Evolutionary conservation across 2,329 filamentous ascomycete species (phyloP), one percentile per base, ranked within the genome.

Genomic region (Xylaria sp.): DNA sequence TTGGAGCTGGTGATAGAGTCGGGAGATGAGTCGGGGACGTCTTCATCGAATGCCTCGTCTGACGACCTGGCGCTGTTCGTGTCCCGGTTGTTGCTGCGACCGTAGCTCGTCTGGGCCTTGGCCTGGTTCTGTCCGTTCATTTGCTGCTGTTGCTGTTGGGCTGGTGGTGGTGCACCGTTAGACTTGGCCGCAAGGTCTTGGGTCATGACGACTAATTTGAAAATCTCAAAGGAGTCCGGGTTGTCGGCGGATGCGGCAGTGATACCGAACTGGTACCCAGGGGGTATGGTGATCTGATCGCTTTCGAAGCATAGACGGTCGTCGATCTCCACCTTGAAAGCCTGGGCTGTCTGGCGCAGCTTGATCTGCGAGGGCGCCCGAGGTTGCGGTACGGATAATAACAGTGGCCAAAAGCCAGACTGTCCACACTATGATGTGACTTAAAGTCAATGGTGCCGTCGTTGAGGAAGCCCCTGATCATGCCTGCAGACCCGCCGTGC

Each of bases 161-260:
- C 70, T 43, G 72, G 72, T 23, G 72, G 72, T 23, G 72, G 69
- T 47, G 73, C 66, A 23, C 68, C 71, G 21, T 78, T 64, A 71
- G 72, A 64, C 43, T 74, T 72, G 8, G 75, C 71, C 52, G 77
- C 72, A 60, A 72, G 75, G 31, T 76, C 75, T 25, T 87, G 84
- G 11, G 85, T 88, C 73, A 89, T 87, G 54, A 95, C 86, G 37
- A 91, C 84, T 74, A 98, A 85, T 75, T 94, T 96, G 82, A 94
- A 95, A 68, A 97, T 78, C 78, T 99, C 95, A 72, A 97, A 96
- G 4, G 92, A 96, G 78, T 99, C 95, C 0, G 95, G 93, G 71
- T 88, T 94, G 69, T 98, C 94, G 31, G 92, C 91, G 2, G 92
- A 94, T 15, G 92, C 91, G 43, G 94, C 95, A 12, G 91, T 92